These are phyloP conservation scores for Fusarium nygamai DNA, from an alignment of 2,329 filamentous ascomycete species.

Conservation along the genomic window DNA sequence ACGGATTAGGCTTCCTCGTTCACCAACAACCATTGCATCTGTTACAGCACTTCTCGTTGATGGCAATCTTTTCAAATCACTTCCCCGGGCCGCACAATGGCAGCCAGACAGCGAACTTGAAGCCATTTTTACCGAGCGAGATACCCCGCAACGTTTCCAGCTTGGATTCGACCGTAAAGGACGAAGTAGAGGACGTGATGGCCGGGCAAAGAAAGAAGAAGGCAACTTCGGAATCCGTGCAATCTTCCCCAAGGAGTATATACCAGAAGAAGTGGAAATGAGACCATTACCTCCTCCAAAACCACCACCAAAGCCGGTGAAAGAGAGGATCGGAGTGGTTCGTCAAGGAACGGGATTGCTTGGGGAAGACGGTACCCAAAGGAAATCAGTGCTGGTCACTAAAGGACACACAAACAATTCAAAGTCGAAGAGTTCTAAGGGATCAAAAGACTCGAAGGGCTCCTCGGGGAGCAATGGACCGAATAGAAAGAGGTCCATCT, in stretches of 20 bases:
- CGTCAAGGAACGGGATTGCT: conserved; percentile 32
- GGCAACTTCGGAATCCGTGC: conserved; percentile 38
- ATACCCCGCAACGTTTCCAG: conserved; percentile 23
- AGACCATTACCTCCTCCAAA: conserved; percentile 30
- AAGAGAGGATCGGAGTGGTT: conserved; percentile 33
- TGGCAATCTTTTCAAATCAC: conserved; percentile 47
- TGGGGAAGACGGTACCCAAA: conserved; percentile 23
- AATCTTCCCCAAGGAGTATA: conserved; percentile 13
- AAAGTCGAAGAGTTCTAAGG: conserved; percentile 14
- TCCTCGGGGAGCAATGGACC: conserved; percentile 6
- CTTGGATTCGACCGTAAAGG: conserved; percentile 33
- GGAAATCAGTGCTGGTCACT: conserved; percentile 34
- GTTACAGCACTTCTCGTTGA: conserved; percentile 50
- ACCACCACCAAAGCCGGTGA: conserved; percentile 14
- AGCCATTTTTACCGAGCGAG: conserved; percentile 21
- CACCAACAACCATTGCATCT: conserved; percentile 50
- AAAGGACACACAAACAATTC: conserved; percentile 15
- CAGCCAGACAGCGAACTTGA: conserved; percentile 34
- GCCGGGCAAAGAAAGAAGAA: conserved; percentile 26
- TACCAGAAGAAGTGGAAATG: conserved; percentile 40
- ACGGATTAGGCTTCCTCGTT: conserved; percentile 43
- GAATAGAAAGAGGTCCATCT: conserved; percentile 31
- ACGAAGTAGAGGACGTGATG: conserved; percentile 18
- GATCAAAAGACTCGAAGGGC: not conserved
- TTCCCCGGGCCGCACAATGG: conserved; percentile 41